Base-by-base conservation (phyloP, 2,329 filamentous ascomycete genomes). In the Colletotrichum neosansevieriae region DNA sequence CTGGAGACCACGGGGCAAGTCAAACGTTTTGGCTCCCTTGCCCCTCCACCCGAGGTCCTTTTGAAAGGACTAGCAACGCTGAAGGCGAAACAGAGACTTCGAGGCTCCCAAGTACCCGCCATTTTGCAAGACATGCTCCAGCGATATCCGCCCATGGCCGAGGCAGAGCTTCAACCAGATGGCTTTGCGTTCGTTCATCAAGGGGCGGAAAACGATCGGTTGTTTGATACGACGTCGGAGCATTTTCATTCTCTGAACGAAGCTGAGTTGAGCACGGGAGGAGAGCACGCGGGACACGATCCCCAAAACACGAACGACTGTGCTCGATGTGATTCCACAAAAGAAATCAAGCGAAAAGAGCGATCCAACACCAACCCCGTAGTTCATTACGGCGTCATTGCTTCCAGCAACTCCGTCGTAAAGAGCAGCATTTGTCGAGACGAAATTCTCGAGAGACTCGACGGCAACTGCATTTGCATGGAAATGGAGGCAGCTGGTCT, bases 321-420 rank as follows among this genome's bases (percentile, higher is more conserved):
- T 71, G 59, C 65, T 56, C 45, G 13, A 17, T 71, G 67, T 50
- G 56, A 58, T 34, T 10, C 19, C 11, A 34, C 38, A 15, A 54
- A 34, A 34, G 68, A 70, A 21, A 56, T 63, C 32, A 1, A 58
- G 12, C 44, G 58, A 47, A 7, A 24, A 4, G 47, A 71, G 13
- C 6, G 7, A 5, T 36, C 50, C n/a, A n/a, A n/a, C 3, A 19
- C 3, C 7, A 58, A 70, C 12, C 53, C 53, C 6, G 60, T 70
- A 4, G 58, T 73, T n/a, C 73, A 75, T 50, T 74, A 71, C 21
- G 73, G 74, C 1, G 29, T 71, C 0, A 74, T 78, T 15, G 76
- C 75, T 0, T 81, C 79, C 0, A 76, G 75, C 0, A 77, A 82
- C 45, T 68, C 73, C 1, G 76, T 82, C 0, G 77, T 84, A 51